Evolutionary conservation across 2,329 filamentous ascomycete genomes (phyloP), one percentile per base, ranked within the genome.

Genomic region (Pseudohalonectria lignicola): DNA sequence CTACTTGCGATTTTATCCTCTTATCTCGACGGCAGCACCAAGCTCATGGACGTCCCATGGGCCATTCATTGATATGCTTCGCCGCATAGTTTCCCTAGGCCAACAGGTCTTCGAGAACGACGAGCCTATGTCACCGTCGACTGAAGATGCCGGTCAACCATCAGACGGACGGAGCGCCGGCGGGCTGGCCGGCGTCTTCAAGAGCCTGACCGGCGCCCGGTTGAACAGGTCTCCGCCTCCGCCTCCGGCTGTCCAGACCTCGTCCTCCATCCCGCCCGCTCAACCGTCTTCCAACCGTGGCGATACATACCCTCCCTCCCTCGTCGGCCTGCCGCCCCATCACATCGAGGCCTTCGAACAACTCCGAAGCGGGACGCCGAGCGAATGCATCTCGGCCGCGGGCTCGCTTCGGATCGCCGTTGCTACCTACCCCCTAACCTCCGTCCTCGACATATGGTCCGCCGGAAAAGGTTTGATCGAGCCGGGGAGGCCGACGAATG

Each of bases 401-500:
- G 64, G 67, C 40, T 63, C 67, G n/a, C 57, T 82, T 30, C 69
- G 72, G 31, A 59, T 66, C 47, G 64, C 70, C 41, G 65, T 81
- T 25, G 57, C 67, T 23, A 74, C 79, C 44, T 76, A 74, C 48
- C 72, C 76, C 5, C 57, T 79, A 20, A 71, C 69, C 41, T 67
- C 71, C 5, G 67, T 77, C 11, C 61, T 74, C 35, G 71, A 75
- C 33, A 77, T 83, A 40, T 83, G 79, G 75, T 70, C 76, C 45
- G 74, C 75, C 12, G 76, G 68, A 33, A 79, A 77, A 51, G 77
- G 82, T 48, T 61, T 83, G 41, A 75, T 82, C 41, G 66, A 79
- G 20, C 57, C 69, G 6, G 54, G 60, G 17, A 78, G 79, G 39
- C 56, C 74, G n/a, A 53, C 53, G 4, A 55, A 66, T 20, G 67